Base-by-base conservation (phyloP, 352 stramenopile genomes). In the Plasmopara halstedii region DNA sequence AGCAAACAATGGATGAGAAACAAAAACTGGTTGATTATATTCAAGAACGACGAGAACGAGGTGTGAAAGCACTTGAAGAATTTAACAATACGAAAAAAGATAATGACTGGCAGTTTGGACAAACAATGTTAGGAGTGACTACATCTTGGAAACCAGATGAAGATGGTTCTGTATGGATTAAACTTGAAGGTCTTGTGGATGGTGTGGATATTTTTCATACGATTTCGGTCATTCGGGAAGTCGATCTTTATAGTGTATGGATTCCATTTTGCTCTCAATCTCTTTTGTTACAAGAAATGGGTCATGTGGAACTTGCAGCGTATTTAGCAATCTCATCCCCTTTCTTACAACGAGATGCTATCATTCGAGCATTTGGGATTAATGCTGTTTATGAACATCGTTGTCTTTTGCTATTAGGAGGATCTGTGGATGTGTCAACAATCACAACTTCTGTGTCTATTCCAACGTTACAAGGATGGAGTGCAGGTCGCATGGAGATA, bases 201-300 rank as follows among this genome's bases (percentile, higher is more conserved):
- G 75, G 72, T 7, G 80, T 87, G 17, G 77, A 92, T 44, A 73
- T 89, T 13, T 89, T 92, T 59, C 85, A 87, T 53, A 83, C 77
- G 2, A 65, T 92, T 17, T 70, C 80, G 0, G 80, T 92, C 6
- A 83, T 92, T n/a, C 70, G 75, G 3, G 80, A 92, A 47, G 85
- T 83, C 13, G 77, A 92, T 36, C 53, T 89, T 9, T 92, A 81
- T 50, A 73, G 57, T 14, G 50, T 73, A 23, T 92, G 80, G 80
- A 72, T 70, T 9, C 80, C 80, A 6, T 88, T 88, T 42, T 92
- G 77, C 42, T 83, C 68, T 15, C 66, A 85, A 22, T 86, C 80
- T 8, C 17, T 64, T 19, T 44, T 92, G 19, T 47, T 92, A 1
- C 68, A 83, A 15, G 54, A 72, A 14, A 66, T 56, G 17, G 69